Conservation (phyloP, 345 rosid genomes). For the Euclidium syriacum region DNA sequence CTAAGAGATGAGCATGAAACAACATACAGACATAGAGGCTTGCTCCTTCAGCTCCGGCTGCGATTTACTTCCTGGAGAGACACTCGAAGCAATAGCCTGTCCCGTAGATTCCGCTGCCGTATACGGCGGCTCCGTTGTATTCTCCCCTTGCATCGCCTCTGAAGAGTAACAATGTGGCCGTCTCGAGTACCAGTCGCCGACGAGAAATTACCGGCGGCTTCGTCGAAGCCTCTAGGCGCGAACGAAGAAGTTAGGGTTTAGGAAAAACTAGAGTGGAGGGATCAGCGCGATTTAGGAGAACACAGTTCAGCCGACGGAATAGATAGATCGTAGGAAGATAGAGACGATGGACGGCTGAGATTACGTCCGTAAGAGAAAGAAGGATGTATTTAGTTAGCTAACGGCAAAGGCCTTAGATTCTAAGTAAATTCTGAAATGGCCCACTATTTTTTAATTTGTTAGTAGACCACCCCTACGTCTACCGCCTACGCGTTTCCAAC, state of each 20-base stretch:
- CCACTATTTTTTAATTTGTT: neutral
- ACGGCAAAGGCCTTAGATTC: neutral
- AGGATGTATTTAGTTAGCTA: neutral
- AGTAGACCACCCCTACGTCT: neutral
- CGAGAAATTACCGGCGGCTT: neutral
- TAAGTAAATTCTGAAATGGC: neutral
- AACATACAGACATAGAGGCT: slow-evolving; percentile 33
- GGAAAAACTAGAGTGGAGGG: neutral
- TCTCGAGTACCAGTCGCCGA: neutral
- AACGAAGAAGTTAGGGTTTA: slow-evolving; percentile 18
- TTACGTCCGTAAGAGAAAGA: neutral
- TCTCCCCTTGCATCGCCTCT: slow-evolving; percentile 21
- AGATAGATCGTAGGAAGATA: neutral
- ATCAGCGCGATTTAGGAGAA: slow-evolving; percentile 11
- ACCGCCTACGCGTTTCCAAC: neutral
- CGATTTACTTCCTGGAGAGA: slow-evolving; percentile 10
- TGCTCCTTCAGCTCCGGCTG: slow-evolving; percentile 18
- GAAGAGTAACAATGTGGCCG: neutral
- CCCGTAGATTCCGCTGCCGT: slow-evolving; percentile 12
- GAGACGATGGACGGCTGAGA: slow-evolving; percentile 24
- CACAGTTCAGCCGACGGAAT: slow-evolving; percentile 5
- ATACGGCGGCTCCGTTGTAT: slow-evolving; percentile 4
- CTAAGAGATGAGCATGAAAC: neutral
- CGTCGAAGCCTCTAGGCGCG: slow-evolving; percentile 1
- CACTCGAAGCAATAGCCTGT: slow-evolving; percentile 3